Conservation (phyloP, 441 rosid genomes). For the Melastoma candidum region DNA sequence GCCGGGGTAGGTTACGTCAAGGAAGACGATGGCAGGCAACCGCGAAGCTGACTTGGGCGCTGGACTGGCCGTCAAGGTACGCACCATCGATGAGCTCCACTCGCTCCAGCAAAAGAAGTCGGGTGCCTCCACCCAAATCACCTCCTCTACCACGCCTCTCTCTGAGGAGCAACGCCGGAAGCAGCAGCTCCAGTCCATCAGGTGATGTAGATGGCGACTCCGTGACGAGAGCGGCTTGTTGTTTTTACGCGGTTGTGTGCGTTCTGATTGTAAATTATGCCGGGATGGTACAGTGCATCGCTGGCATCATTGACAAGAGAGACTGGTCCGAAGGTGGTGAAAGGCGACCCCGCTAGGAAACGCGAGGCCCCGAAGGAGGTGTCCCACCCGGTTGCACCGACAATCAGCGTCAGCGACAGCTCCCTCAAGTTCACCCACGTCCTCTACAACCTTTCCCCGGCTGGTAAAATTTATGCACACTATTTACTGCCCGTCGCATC, state of each 20-base stretch:
- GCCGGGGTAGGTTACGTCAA: too few species aligned
- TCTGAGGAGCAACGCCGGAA: conserved; percentile 21
- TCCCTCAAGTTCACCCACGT: conserved; percentile 74
- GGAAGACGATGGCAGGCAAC: neutral
- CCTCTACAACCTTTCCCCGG: conserved; percentile 89
- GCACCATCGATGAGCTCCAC: conserved; percentile 24
- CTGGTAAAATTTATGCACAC: conserved; percentile 28
- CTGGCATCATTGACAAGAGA: conserved; percentile 51
- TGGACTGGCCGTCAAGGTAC: conserved; percentile 15
- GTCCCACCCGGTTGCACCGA: conserved; percentile 36
- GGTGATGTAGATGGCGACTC: conserved; percentile 1
- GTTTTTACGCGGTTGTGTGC: too few species aligned
- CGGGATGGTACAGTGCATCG: too few species aligned
- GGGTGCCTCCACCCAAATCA: conserved; percentile 14
- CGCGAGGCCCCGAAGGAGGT: conserved; percentile 33
- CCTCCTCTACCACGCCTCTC: conserved; percentile 9
- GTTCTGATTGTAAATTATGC: too few species aligned
- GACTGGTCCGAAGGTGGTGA: conserved; percentile 56
- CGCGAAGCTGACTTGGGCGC: conserved; percentile 17
- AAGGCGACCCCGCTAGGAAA: conserved; percentile 72
- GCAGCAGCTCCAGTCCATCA: conserved; percentile 23
- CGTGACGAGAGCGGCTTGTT: too few species aligned
- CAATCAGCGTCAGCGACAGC: conserved; percentile 56
- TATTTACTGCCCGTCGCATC: too few species aligned
- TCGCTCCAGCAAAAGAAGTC: conserved; percentile 20